Evolutionary conservation across 2,329 filamentous ascomycete genomes (phyloP).

Genomic region (Ceratocystis alfenasii): DNA sequence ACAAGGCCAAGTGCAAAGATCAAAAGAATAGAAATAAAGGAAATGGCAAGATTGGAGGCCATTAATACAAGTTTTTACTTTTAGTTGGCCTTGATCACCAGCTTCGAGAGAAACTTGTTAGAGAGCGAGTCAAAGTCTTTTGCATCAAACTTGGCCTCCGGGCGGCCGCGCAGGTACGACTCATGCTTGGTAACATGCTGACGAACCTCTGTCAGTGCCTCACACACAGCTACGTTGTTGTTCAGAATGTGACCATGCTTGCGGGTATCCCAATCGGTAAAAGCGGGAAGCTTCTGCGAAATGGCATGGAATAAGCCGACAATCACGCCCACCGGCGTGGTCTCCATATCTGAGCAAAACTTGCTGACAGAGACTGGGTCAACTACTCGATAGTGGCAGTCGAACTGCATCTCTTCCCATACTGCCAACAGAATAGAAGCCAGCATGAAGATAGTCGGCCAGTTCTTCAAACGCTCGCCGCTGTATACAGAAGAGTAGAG

Average conservation of each 20-base stretch:
- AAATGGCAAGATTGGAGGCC: constrained; percentile 25
- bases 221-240: constrained; percentile 84
- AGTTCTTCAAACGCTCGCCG: constrained; percentile 94
- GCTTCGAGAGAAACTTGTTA: constrained; percentile 93
- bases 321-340: constrained; percentile 87
- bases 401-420: constrained; percentile 98
- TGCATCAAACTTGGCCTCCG: constrained; percentile 72
- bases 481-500: constrained; percentile 98
- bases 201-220: constrained; percentile 91
- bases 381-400: constrained; percentile 88
- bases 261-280: constrained; percentile 85
- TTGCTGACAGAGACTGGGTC: constrained; percentile 76
- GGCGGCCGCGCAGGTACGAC: constrained; percentile 69
- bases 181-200: constrained; percentile 89
- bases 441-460: constrained; percentile 97
- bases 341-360: constrained; percentile 96
- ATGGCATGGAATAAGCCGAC: constrained; percentile 96
- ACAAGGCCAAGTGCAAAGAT: constrained; percentile 13
- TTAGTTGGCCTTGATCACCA: constrained; percentile 89
- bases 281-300: constrained; percentile 85
- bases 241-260: constrained; percentile 84
- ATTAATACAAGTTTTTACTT: not conserved
- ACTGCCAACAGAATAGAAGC: constrained; percentile 85
- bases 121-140: constrained; percentile 89
- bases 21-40: constrained; percentile 25